phyloP scores from a whole-genome alignment of 768 basidiomycete species.

The Pisolithus marmoratus region DNA sequence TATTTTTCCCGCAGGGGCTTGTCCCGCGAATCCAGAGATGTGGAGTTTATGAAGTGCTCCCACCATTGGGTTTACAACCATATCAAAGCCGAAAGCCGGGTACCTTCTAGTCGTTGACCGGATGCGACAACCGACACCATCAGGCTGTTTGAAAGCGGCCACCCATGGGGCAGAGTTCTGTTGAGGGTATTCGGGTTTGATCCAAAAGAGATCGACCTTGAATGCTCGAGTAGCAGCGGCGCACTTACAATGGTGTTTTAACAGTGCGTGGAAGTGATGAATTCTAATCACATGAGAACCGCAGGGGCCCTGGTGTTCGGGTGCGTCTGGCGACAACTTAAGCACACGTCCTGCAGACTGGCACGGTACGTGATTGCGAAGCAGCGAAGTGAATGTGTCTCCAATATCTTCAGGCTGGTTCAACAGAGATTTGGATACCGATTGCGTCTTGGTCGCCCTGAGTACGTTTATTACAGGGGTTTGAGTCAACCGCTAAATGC shows the following conservation, averaged over 20 bases:
- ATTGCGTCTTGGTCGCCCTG: conserved; percentile 5
- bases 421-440: conserved; percentile 12
- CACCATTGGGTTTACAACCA: conserved; percentile 7
- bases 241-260: conserved; percentile 16
- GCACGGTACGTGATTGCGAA: conserved; percentile 28
- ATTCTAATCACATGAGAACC: conserved; percentile 12
- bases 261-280: conserved; percentile 19
- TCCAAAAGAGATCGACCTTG: conserved; percentile 6
- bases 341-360: conserved; percentile 14
- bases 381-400: conserved; percentile 20
- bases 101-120: not conserved
- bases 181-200: conserved; percentile 6
- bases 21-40: conserved; percentile 8
- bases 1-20: conserved; percentile 11
- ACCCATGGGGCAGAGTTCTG: not conserved
- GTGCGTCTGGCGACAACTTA: conserved; percentile 25
- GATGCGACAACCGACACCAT: not conserved
- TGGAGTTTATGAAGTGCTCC: conserved; percentile 14
- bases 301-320: conserved; percentile 21
- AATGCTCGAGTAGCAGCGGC: conserved; percentile 7
- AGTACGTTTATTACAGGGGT: conserved; percentile 5
- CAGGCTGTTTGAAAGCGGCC: too few species aligned
- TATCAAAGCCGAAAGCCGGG: not conserved
- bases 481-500: too few species aligned
- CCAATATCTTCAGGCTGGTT: conserved; percentile 9